Percentiles rank a stretch among this genome's conserved stretches.
phyloP scores from a whole-genome alignment of 306 rosid species.

The Dalbergia oliveri region DNA sequence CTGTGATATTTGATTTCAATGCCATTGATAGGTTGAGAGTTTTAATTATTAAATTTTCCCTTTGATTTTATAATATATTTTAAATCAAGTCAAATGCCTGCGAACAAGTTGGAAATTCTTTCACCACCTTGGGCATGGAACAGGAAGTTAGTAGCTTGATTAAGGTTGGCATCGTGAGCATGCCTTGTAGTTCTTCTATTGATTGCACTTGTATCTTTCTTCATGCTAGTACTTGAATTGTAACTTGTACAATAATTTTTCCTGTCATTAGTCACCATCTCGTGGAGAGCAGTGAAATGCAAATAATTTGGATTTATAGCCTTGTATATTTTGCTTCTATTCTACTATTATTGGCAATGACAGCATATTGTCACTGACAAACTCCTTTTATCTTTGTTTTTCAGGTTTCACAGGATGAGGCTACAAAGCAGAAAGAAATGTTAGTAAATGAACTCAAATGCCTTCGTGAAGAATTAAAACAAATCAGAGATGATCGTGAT shows the following conservation, averaged over 20 bases:
- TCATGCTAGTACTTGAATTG: constrained; percentile 25
- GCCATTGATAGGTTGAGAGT: not conserved
- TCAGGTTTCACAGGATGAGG: constrained; percentile 80
- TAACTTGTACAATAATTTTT: not conserved
- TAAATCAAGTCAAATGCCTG: constrained; percentile 22
- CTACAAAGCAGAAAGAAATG: constrained; percentile 66
- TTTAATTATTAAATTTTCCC: constrained; percentile 10
- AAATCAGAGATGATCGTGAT: constrained; percentile 83
- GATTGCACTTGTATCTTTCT: constrained; percentile 25
- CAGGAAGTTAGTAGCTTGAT: no score
- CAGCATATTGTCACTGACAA: no score
- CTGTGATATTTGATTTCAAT: not conserved
- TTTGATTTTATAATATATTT: constrained; percentile 1
- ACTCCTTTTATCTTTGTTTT: not conserved
- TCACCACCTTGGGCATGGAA: not conserved
- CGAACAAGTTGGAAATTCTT: not conserved
- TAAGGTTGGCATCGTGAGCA: no score
- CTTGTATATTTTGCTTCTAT: not conserved
- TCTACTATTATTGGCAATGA: no score
- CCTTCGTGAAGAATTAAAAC: constrained; percentile 79
- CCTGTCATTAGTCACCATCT: not conserved
- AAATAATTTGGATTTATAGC: constrained; percentile 15
- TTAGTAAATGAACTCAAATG: constrained; percentile 65
- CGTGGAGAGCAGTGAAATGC: not conserved
- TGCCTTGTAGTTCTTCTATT: constrained; percentile 23